A percentile compares a stretch with the other conserved stretches of the same genome.
Evolutionary conservation across 129 eudicot genomes (phyloP).

Genomic region (Scalesia atractyloides): DNA sequence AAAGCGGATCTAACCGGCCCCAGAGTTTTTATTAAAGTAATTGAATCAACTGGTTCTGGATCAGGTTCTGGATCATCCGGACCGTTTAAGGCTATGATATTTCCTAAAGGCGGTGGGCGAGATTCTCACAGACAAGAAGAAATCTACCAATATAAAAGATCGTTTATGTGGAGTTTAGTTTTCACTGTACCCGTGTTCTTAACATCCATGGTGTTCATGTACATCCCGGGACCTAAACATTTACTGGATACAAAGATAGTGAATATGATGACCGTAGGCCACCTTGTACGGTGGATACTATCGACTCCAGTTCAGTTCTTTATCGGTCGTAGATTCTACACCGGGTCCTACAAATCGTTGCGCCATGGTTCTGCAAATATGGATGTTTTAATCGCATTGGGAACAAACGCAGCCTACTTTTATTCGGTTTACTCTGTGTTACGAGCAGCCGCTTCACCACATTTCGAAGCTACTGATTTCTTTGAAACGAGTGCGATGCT

Average conservation of each 20-base stretch:
- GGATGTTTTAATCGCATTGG: conserved; percentile 84
- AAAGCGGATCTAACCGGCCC: conserved; percentile 75
- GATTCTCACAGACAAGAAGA: conserved; percentile 57
- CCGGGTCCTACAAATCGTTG: conserved; percentile 70
- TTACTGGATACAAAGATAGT: conserved; percentile 53
- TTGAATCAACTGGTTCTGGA: conserved; percentile 56
- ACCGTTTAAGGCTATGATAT: conserved; percentile 57
- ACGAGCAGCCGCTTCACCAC: conserved; percentile 71
- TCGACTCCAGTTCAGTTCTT: conserved; percentile 86
- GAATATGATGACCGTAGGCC: conserved; percentile 70
- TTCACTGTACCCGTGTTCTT: conserved; percentile 80
- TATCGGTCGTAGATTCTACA: conserved; percentile 73
- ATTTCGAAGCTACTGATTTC: conserved; percentile 70
- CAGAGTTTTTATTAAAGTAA: conserved; percentile 61
- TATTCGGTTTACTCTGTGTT: conserved; percentile 79
- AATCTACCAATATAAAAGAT: conserved; percentile 55
- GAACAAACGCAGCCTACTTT: conserved; percentile 88
- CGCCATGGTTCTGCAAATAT: conserved; percentile 80
- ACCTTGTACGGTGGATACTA: conserved; percentile 68
- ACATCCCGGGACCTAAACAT: conserved; percentile 63
- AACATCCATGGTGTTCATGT: conserved; percentile 87
- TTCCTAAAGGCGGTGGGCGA: conserved; percentile 55
- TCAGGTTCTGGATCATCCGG: conserved; percentile 50
- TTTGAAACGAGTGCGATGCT: conserved; percentile 98
- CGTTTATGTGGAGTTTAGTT: conserved; percentile 78